phyloP scores from a whole-genome alignment of 2,329 filamentous ascomycete species.

The Talaromyces funiculosus region DNA sequence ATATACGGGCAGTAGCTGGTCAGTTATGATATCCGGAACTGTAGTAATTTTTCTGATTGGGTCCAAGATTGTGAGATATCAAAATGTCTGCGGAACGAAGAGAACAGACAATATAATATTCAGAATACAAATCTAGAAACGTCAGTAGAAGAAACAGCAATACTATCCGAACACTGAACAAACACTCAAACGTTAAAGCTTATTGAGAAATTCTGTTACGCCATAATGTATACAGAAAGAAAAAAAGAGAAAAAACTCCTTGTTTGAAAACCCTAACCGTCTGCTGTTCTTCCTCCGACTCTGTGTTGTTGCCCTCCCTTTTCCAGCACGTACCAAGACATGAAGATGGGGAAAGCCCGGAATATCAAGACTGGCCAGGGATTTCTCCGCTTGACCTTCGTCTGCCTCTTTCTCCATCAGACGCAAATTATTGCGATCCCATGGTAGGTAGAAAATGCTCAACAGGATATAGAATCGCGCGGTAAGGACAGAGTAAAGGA shows the following conservation, averaged over 20 bases:
- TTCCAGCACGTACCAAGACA: constrained; percentile 2
- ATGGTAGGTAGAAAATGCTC: not conserved
- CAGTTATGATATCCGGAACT: not conserved
- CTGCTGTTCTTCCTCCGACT: not conserved
- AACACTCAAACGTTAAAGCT: constrained; percentile 16
- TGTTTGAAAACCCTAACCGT: constrained; percentile 8
- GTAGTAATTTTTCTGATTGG: too few species aligned
- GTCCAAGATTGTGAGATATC: not conserved
- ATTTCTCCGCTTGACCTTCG: not conserved
- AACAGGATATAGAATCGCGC: constrained; percentile 6
- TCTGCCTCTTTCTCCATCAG: not conserved
- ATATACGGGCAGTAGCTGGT: not conserved
- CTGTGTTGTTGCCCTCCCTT: not conserved
- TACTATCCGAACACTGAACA: not conserved
- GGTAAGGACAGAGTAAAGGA: constrained; percentile 7
- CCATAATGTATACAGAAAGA: constrained; percentile 21
- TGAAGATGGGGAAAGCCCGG: not conserved
- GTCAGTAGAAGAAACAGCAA: not conserved
- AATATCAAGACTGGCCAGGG: not conserved
- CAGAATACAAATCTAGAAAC: not conserved
- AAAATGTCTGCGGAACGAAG: not conserved
- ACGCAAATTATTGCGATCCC: not conserved
- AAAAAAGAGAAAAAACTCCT: not conserved
- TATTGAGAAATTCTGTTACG: constrained; percentile 20
- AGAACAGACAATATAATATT: not conserved